A percentile compares a stretch with the other conserved stretches of the same genome.
phyloP scores from a whole-genome alignment of 805 yeast genomes.

The Cyberlindnera euphorbiae region DNA sequence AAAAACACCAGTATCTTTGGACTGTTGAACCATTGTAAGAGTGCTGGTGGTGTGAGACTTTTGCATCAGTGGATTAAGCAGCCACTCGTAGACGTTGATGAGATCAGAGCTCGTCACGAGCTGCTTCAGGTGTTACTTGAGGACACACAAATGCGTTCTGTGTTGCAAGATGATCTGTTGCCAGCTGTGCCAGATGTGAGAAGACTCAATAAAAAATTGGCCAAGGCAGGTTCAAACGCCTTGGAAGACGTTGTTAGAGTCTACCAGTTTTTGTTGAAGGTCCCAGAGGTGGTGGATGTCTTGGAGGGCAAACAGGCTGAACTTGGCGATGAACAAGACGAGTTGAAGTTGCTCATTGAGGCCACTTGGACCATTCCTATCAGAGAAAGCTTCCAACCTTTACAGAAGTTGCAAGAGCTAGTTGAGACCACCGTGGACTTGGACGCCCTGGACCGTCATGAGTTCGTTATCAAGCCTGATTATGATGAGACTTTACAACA shows the following conservation, averaged over 20 bases:
- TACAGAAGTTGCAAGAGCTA: constrained; percentile 71
- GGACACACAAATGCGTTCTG: constrained; percentile 61
- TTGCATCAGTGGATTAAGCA: constrained; percentile 95
- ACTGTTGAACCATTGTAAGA: constrained; percentile 80
- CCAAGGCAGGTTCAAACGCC: constrained; percentile 42
- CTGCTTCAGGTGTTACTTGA: constrained; percentile 73
- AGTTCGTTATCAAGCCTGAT: constrained; percentile 82
- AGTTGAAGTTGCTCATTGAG: constrained; percentile 35
- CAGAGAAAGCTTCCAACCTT: constrained; percentile 40
- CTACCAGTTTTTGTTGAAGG: constrained; percentile 67
- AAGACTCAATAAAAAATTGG: constrained; percentile 65
- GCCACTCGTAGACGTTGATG: constrained; percentile 66
- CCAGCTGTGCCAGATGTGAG: constrained; percentile 78
- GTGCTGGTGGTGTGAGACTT: constrained; percentile 82
- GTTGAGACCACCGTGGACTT: constrained; percentile 92
- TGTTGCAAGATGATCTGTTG: constrained; percentile 62
- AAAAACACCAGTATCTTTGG: constrained; percentile 69
- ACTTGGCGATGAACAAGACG: constrained; percentile 18
- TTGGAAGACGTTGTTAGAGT: constrained; percentile 87
- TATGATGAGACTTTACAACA: constrained; percentile 73
- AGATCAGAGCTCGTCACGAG: constrained; percentile 63
- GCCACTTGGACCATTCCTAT: constrained; percentile 58
- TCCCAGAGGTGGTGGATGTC: constrained; percentile 64
- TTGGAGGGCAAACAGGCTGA: constrained; percentile 41
- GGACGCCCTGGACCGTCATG: constrained; percentile 74